phyloP scores from a whole-genome alignment of 1,284 basidiomycete species.

The Ceratobasidium sp. region DNA sequence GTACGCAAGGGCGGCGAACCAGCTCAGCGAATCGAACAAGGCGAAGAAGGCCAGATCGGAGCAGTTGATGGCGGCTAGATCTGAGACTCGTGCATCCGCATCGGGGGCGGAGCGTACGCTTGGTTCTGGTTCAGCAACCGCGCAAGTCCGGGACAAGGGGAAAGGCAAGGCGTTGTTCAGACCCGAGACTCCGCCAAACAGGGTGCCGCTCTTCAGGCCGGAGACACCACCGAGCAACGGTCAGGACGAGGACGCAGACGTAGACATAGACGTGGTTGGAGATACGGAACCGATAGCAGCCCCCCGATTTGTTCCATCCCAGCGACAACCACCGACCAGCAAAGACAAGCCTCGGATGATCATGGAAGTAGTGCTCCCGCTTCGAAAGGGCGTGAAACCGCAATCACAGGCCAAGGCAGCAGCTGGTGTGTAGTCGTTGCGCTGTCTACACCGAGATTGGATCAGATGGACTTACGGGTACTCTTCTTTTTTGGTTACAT shows the following conservation, averaged over 20 bases:
- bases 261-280: background rate
- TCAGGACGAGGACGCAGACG: background rate
- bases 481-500: slow-evolving; percentile 4
- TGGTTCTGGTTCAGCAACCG: background rate
- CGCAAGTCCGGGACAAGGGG: background rate
- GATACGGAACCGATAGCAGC: background rate
- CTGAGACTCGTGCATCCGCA: background rate
- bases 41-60: slow-evolving; percentile 13
- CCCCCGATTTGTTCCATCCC: background rate
- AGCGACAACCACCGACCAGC: background rate
- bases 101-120: no score
- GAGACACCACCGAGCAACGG: slow-evolving; percentile 21
- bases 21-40: background rate
- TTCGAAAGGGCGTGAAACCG: slow-evolving; percentile 8
- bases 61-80: background rate
- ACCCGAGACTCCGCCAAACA: background rate
- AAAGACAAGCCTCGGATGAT: slow-evolving; percentile 34
- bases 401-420: background rate
- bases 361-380: slow-evolving; percentile 36
- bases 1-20: slow-evolving; percentile 23
- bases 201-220: slow-evolving; percentile 23
- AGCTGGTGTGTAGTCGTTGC: slow-evolving; percentile 40
- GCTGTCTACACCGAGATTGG: background rate
- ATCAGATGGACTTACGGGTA: slow-evolving; percentile 22
- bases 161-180: background rate